A percentile compares a stretch with the other conserved stretches of the same genome.
Conservation (phyloP, 2,329 filamentous ascomycete species). For the Metarhizium humberi region DNA sequence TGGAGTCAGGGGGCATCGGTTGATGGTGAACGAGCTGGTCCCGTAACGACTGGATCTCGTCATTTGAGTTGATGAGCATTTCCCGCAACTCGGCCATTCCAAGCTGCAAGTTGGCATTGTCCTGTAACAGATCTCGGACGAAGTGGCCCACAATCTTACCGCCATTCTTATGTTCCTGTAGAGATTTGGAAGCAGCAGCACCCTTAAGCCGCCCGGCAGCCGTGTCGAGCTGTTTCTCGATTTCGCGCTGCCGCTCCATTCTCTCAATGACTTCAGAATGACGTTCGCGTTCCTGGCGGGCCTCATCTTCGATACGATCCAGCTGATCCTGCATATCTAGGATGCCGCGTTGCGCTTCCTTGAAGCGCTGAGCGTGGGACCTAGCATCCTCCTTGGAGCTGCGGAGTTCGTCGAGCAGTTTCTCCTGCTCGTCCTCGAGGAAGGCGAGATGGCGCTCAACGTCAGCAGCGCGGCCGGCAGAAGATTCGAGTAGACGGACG, state of each 20-base stretch:
- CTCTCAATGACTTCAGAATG: constrained; percentile 73
- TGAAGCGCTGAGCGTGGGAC: constrained; percentile 74
- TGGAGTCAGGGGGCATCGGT: constrained; percentile 39
- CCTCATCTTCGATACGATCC: constrained; percentile 79
- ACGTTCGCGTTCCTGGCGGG: constrained; percentile 67
- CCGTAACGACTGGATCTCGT: constrained; percentile 80
- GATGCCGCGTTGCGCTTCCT: constrained; percentile 72
- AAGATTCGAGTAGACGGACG: constrained; percentile 62
- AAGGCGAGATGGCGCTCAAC: constrained; percentile 72
- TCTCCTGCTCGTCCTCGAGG: constrained; percentile 73
- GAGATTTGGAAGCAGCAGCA: constrained; percentile 61
- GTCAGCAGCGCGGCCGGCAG: constrained; percentile 65
- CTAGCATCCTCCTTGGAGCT: constrained; percentile 65
- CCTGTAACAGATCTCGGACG: constrained; percentile 87
- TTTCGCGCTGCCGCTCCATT: constrained; percentile 73
- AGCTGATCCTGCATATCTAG: constrained; percentile 76
- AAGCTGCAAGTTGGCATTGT: constrained; percentile 88
- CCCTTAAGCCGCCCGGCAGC: constrained; percentile 75
- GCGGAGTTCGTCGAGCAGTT: constrained; percentile 58
- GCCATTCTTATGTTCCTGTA: constrained; percentile 48
- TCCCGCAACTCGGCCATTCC: constrained; percentile 87
- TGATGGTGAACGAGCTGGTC: constrained; percentile 77
- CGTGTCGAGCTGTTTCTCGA: constrained; percentile 73
- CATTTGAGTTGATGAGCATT: constrained; percentile 83
- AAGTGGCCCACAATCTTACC: constrained; percentile 84